These are phyloP conservation scores for Acrocalymma vagum DNA, from an alignment of 2,329 filamentous ascomycete species.

Conservation along the genomic window DNA sequence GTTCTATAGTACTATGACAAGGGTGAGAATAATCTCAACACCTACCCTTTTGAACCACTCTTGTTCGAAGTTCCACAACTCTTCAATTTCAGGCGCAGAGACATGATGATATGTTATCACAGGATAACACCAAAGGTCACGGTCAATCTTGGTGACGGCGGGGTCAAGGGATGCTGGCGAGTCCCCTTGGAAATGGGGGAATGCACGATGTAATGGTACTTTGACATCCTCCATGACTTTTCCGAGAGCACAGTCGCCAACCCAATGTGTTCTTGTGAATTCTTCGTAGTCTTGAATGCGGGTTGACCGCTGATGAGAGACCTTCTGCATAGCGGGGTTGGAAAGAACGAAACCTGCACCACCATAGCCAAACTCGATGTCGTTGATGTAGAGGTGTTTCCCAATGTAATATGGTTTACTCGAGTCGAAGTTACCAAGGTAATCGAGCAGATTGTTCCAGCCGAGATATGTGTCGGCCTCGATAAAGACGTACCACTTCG, in stretches of 20 bases:
- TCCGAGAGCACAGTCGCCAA: slow-evolving; percentile 49
- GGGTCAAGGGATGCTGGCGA: slow-evolving; percentile 53
- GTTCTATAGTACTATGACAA: slow-evolving; percentile 10
- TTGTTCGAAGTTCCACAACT: slow-evolving; percentile 50
- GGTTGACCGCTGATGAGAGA: slow-evolving; percentile 38
- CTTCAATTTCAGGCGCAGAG: slow-evolving; percentile 44
- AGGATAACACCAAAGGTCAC: slow-evolving; percentile 54
- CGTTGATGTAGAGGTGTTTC: slow-evolving; percentile 53
- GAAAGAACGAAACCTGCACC: slow-evolving; percentile 56
- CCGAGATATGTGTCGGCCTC: slow-evolving; percentile 48
- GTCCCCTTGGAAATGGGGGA: slow-evolving; percentile 57
- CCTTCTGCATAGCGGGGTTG: slow-evolving; percentile 49
- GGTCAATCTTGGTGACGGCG: slow-evolving; percentile 40
- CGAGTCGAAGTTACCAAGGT: slow-evolving; percentile 49
- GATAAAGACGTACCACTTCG: slow-evolving; percentile 50
- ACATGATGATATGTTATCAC: slow-evolving; percentile 53
- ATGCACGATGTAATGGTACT: slow-evolving; percentile 47
- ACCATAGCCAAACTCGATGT: slow-evolving; percentile 55
- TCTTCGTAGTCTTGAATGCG: slow-evolving; percentile 45
- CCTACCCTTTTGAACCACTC: slow-evolving; percentile 45
- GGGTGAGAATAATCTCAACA: slow-evolving; percentile 1
- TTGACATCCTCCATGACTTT: slow-evolving; percentile 47
- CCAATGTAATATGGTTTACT: slow-evolving; percentile 53
- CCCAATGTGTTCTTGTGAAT: slow-evolving; percentile 46
- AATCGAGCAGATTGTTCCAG: slow-evolving; percentile 51